These are phyloP conservation scores for Trametopsis cervina DNA, from an alignment of 768 basidiomycete species.

Conservation along the genomic window DNA sequence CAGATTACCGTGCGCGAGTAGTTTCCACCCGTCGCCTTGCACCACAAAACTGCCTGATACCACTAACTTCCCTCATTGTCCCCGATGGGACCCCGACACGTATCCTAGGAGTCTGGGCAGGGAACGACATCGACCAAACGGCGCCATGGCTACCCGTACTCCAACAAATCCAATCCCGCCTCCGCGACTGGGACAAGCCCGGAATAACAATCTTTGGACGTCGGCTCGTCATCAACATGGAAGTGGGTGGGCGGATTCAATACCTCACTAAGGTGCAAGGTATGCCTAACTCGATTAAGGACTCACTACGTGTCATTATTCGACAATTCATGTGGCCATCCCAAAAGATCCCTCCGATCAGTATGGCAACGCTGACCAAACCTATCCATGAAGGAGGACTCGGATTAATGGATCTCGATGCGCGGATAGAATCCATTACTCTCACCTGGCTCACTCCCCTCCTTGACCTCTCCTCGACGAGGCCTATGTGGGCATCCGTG, in stretches of 20 bases:
- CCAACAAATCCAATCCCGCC: neutral
- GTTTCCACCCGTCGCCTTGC: neutral
- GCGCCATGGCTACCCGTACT: constrained; percentile 7
- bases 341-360: neutral
- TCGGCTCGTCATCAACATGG: too few species aligned
- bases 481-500: neutral
- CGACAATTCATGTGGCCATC: constrained; percentile 6
- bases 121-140: constrained; percentile 8
- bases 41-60: too few species aligned
- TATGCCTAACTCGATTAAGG: constrained; percentile 16
- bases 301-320: neutral
- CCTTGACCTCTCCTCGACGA: neutral
- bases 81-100: neutral
- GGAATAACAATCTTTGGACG: constrained; percentile 12
- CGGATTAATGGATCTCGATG: neutral
- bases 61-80: neutral
- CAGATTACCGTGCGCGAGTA: neutral
- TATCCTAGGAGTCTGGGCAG: constrained; percentile 16
- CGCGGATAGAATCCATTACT: constrained; percentile 2
- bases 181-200: neutral
- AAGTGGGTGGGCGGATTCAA: too few species aligned
- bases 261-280: too few species aligned
- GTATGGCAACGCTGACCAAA: neutral
- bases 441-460: constrained; percentile 1
- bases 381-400: constrained; percentile 4